Evolutionary conservation across 2,329 filamentous ascomycete genomes (phyloP).

Genomic region (Ophiocordyceps camponoti-leonardi): DNA sequence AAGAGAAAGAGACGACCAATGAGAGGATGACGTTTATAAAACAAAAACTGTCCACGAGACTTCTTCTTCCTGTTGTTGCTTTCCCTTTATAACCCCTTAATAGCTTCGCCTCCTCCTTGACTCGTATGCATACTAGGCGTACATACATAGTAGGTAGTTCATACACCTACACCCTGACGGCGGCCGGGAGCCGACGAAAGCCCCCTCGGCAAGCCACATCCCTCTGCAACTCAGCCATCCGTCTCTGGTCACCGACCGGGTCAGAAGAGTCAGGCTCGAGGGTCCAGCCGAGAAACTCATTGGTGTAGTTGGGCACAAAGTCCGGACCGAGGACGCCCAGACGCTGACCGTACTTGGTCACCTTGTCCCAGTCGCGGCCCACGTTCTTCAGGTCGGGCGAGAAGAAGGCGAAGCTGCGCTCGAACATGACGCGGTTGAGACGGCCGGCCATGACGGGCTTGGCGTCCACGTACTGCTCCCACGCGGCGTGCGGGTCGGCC

Average conservation of each 20-base stretch:
- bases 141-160: not conserved
- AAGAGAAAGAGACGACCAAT: no score
- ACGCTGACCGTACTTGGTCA: constrained; percentile 59
- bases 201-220: constrained; percentile 48
- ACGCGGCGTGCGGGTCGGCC: constrained; percentile 42
- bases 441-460: constrained; percentile 52
- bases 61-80: not conserved
- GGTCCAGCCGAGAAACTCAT: constrained; percentile 49
- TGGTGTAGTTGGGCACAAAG: constrained; percentile 61
- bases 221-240: constrained; percentile 52
- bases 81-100: no score
- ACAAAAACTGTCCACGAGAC: not conserved
- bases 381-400: constrained; percentile 62
- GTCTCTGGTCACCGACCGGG: constrained; percentile 57
- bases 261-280: constrained; percentile 48
- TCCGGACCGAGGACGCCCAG: constrained; percentile 45
- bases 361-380: constrained; percentile 57
- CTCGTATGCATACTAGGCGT: not conserved
- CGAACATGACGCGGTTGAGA: constrained; percentile 64
- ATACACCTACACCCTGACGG: not conserved
- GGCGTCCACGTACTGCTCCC: constrained; percentile 51
- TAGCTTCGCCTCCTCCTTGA: not conserved
- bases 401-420: constrained; percentile 64
- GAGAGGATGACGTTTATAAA: no score
- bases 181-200: constrained; percentile 30